Evolutionary conservation across 1,284 basidiomycete genomes (phyloP), one percentile per base, ranked within the genome.

Genomic region (Tylopilus sp.): DNA sequence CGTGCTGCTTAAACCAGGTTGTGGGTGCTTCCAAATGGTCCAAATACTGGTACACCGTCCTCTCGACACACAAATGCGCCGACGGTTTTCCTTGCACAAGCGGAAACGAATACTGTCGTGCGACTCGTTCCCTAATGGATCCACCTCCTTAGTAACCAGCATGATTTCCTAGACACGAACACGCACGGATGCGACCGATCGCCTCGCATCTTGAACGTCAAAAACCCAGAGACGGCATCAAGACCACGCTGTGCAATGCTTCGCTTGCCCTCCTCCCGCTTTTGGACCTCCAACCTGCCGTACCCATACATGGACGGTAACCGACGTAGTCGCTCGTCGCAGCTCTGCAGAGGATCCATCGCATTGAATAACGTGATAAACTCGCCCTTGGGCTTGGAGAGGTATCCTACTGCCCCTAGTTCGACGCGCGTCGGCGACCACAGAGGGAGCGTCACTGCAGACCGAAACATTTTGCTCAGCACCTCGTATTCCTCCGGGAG

Each of bases 331-430:
- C 8, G 67, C 62, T 40, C 67, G 61, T 18, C 52, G 9, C 61
- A 59, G 6, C 73, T 67, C 46, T 71, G 70, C 13, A 66, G 56
- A 2, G 84, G 82, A 36, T 74, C 65, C 51, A 81, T 73, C 0
- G 82, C 76, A 61, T 87, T 86, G 67, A 89, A 82, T 2, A 90
- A 71, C 15, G 81, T 82, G 26, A 86, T 67, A 56, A 91, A 92
- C 25, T 66, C 61, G 1, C 88, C 88, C 12, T 64, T 65, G 0
- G 81, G 76, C 53, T 80, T 85, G 18, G 71, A 71, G 25, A 88
- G 68, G 60, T 85, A 90, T 5, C 88, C 89, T 2, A 92, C 80
- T 1, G 82, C 78, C 6, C 88, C 89, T 1, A 90, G 64, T 13
- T 71, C 61, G 2, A 90, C 74, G 2, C 58, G 70, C 1, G 73